Conservation (phyloP, 1,139 yeast species). For the Diutina siamensis region DNA sequence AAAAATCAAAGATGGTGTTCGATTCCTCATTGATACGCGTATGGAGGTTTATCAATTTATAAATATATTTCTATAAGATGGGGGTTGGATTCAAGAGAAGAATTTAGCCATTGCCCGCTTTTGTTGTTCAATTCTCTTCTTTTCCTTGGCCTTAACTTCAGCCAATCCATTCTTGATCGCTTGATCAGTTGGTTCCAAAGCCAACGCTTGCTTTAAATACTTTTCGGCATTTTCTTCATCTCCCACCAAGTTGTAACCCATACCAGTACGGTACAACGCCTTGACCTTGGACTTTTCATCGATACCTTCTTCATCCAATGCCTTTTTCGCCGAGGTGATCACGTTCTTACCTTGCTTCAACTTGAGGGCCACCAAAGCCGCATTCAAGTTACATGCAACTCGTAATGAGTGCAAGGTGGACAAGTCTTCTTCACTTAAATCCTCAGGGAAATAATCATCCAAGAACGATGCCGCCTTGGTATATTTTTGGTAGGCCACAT, state of each 20-base stretch:
- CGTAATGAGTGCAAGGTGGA: slow-evolving; percentile 14
- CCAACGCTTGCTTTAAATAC: slow-evolving; percentile 57
- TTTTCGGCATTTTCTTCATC: slow-evolving; percentile 62
- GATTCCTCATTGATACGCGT: no score
- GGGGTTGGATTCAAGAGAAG: slow-evolving; percentile 40
- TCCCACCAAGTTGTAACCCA: slow-evolving; percentile 52
- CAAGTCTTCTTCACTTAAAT: slow-evolving; percentile 40
- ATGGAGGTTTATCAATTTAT: no score
- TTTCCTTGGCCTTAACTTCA: slow-evolving; percentile 44
- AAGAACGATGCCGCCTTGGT: slow-evolving; percentile 57
- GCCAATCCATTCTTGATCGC: slow-evolving; percentile 60
- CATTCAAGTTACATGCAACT: slow-evolving; percentile 46
- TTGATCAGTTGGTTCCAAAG: slow-evolving; percentile 59
- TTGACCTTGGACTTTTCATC: slow-evolving; percentile 67
- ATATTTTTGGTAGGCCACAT: slow-evolving; percentile 55
- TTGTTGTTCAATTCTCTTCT: slow-evolving; percentile 53
- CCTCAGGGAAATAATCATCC: slow-evolving; percentile 66
- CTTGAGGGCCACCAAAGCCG: slow-evolving; percentile 67
- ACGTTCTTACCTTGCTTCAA: slow-evolving; percentile 45
- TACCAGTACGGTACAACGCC: slow-evolving; percentile 79
- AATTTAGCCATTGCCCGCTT: slow-evolving; percentile 81
- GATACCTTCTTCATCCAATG: slow-evolving; percentile 48
- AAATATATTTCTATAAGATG: no score
- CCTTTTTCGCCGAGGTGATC: slow-evolving; percentile 51
- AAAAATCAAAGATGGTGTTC: no score